Percentiles rank a stretch among this genome's conserved stretches.
Conservation (phyloP, 768 basidiomycete genomes). For the Ramaria sp. region DNA sequence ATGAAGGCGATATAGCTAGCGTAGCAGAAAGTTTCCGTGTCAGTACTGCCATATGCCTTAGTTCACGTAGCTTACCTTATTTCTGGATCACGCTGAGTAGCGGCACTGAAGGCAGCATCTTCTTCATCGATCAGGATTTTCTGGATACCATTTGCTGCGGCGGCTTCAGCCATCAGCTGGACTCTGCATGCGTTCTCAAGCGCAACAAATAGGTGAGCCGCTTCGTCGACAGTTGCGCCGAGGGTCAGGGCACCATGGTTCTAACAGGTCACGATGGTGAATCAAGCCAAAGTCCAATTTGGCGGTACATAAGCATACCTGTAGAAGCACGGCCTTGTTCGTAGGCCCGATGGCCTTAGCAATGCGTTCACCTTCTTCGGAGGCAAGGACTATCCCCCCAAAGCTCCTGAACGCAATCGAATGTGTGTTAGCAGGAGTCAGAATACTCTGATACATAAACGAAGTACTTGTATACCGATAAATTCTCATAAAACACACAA, state of each 20-base stretch:
- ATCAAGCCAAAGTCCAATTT: not conserved
- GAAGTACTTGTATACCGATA: not conserved
- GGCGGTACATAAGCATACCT: not conserved
- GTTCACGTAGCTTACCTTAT: not conserved
- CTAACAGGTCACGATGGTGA: not conserved
- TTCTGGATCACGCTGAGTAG: not conserved
- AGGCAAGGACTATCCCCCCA: conserved; percentile 2
- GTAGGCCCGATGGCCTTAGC: conserved; percentile 2
- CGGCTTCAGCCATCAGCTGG: conserved; percentile 14
- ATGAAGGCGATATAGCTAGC: not conserved
- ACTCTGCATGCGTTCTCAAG: conserved; percentile 16
- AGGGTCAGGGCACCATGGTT: conserved; percentile 2
- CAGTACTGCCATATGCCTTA: not conserved
- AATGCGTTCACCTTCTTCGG: conserved; percentile 3
- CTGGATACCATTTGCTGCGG: conserved; percentile 8
- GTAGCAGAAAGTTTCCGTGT: not conserved
- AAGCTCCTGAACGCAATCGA: not conserved
- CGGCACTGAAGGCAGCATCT: not conserved
- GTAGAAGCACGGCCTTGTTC: conserved; percentile 3
- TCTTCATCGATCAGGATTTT: not conserved
- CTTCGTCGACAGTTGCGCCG: conserved; percentile 6
- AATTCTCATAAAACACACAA: conserved; percentile 1
- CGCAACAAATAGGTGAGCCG: conserved; percentile 1
- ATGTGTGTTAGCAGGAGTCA: not conserved
- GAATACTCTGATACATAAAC: not conserved